These are phyloP conservation scores for Holtermanniella nyarrowii DNA, from an alignment of 768 basidiomycete genomes.

Conservation along the genomic window DNA sequence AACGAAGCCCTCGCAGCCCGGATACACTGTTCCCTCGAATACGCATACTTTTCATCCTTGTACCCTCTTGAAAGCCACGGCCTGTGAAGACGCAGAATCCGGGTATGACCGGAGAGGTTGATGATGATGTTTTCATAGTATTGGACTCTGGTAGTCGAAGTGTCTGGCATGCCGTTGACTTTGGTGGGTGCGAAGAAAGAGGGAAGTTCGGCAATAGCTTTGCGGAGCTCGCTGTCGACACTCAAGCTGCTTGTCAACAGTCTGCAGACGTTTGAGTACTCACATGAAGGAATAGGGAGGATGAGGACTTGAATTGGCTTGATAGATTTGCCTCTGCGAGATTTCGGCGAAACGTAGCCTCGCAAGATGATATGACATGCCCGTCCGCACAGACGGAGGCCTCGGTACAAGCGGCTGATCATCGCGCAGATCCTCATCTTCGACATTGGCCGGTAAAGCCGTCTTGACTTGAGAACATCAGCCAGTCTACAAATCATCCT, in stretches of 20 bases:
- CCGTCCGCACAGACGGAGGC: constrained; percentile 28
- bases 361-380: constrained; percentile 40
- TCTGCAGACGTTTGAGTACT: constrained; percentile 3
- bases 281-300: constrained; percentile 40
- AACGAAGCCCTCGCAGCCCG: constrained; percentile 40
- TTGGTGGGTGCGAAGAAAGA: constrained; percentile 34
- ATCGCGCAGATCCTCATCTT: constrained; percentile 41
- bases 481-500: background rate
- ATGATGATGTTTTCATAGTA: constrained; percentile 41
- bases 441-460: constrained; percentile 39
- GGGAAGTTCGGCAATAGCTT: constrained; percentile 38
- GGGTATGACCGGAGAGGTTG: constrained; percentile 38
- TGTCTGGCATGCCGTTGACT: constrained; percentile 16
- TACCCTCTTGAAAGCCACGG: constrained; percentile 41
- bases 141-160: constrained; percentile 28
- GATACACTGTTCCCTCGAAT: constrained; percentile 41
- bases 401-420: constrained; percentile 29
- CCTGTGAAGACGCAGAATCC: constrained; percentile 39
- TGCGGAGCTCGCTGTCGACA: constrained; percentile 35
- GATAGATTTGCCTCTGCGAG: constrained; percentile 39
- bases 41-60: constrained; percentile 36
- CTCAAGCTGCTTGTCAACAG: background rate
- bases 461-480: constrained; percentile 34
- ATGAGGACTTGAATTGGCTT: constrained; percentile 37
- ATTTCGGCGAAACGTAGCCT: constrained; percentile 38